Conservation (phyloP, 306 rosid species). For the Vigna reflexopilosa region DNA sequence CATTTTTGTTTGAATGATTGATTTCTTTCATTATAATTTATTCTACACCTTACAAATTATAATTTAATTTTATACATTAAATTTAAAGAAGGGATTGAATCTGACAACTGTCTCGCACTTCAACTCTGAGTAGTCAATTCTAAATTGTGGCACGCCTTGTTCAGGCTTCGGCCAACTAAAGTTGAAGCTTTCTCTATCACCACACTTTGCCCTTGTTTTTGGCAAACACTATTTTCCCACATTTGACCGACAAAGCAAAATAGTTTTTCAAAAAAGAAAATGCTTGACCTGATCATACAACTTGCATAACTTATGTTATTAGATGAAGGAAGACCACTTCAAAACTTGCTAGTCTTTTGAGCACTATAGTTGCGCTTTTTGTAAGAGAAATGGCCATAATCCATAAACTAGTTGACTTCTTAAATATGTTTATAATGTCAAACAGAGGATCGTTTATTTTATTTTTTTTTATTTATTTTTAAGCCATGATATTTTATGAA, state of each 20-base stretch:
- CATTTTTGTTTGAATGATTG: no score
- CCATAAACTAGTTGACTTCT: constrained; percentile 9
- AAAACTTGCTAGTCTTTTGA: neutral
- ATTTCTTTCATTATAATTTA: no score
- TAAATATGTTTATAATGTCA: neutral
- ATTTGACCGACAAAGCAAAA: constrained; percentile 33
- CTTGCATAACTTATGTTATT: neutral
- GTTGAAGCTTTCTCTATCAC: constrained; percentile 47
- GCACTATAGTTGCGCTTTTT: neutral
- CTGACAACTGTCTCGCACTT: constrained; percentile 46
- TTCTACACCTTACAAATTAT: no score
- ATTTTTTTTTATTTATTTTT: no score
- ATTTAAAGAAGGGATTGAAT: neutral
- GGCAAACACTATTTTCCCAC: neutral
- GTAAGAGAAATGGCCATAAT: neutral
- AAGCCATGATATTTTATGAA: no score
- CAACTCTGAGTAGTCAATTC: constrained; percentile 35
- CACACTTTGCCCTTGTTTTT: neutral
- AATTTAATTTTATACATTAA: no score
- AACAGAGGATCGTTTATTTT: neutral
- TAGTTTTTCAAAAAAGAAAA: neutral
- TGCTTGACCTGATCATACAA: neutral
- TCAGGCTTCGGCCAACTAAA: constrained; percentile 42
- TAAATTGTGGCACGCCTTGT: constrained; percentile 37
- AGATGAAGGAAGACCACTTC: neutral